Percentiles rank a stretch among this genome's conserved stretches.
Evolutionary conservation across 176 grass and related monocot genomes (phyloP).

Genomic region (Puccinellia tenuiflora): DNA sequence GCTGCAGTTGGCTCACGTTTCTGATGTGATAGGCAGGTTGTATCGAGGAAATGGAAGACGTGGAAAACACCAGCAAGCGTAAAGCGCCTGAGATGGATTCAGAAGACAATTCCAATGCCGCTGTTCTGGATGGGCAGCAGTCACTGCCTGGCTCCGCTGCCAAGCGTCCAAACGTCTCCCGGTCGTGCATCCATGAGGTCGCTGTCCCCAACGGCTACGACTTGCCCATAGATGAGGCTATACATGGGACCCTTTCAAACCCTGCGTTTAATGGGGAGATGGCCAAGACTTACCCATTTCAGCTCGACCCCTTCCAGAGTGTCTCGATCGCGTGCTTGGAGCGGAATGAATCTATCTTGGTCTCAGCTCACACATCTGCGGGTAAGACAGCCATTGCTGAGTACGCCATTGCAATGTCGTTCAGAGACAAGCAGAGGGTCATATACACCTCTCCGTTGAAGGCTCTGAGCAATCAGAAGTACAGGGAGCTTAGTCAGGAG

Average conservation of each 20-base stretch:
- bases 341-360: conserved; percentile 82
- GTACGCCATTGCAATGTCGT: conserved; percentile 95
- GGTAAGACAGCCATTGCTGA: conserved; percentile 91
- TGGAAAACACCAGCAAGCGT: not conserved
- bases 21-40: not conserved
- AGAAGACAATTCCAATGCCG: not conserved
- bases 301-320: conserved; percentile 90
- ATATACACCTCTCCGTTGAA: conserved; percentile 93
- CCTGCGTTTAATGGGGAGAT: conserved; percentile 70
- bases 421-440: conserved; percentile 90
- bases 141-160: conserved; percentile 17
- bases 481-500: conserved; percentile 86
- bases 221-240: conserved; percentile 46
- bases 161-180: conserved; percentile 58
- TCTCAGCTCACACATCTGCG: conserved; percentile 92
- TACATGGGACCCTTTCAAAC: conserved; percentile 57
- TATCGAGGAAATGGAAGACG: not conserved
- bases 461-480: conserved; percentile 98
- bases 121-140: not conserved
- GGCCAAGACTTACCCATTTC: conserved; percentile 91
- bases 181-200: conserved; percentile 82
- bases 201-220: conserved; percentile 60
- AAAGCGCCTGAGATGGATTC: not conserved
- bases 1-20: not conserved
- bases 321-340: conserved; percentile 83